phyloP scores from a whole-genome alignment of 2,329 filamentous ascomycete species.

The Calonectria montana region DNA sequence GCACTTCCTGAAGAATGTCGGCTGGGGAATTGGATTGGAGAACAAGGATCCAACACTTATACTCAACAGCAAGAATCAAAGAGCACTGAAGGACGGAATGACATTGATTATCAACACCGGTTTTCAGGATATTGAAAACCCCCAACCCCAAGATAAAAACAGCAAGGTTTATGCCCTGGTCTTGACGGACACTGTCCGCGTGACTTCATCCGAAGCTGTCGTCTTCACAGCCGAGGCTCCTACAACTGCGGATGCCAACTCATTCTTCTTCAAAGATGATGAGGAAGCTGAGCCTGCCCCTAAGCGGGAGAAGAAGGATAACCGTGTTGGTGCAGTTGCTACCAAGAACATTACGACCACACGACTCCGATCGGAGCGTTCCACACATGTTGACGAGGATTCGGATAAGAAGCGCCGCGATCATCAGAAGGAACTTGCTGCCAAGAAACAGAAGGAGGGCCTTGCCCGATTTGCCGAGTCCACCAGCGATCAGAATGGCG shows the following conservation, averaged over 20 bases:
- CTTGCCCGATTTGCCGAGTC: slow-evolving; percentile 87
- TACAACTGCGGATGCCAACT: slow-evolving; percentile 91
- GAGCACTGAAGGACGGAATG: slow-evolving; percentile 94
- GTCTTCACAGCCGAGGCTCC: slow-evolving; percentile 95
- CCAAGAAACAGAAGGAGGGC: slow-evolving; percentile 91
- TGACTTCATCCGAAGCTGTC: slow-evolving; percentile 80
- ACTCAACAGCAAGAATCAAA: slow-evolving; percentile 86
- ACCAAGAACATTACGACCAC: slow-evolving; percentile 97
- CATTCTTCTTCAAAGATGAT: slow-evolving; percentile 99
- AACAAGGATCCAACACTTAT: slow-evolving; percentile 85
- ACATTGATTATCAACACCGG: slow-evolving; percentile 92
- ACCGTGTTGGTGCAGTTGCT: slow-evolving; percentile 85
- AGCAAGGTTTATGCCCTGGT: slow-evolving; percentile 90
- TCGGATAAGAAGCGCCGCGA: slow-evolving; percentile 87
- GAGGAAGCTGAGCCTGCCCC: slow-evolving; percentile 86
- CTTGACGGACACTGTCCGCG: slow-evolving; percentile 92
- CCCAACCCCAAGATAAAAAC: slow-evolving; percentile 87
- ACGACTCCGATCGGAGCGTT: slow-evolving; percentile 88
- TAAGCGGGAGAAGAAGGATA: slow-evolving; percentile 91
- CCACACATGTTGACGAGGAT: slow-evolving; percentile 89
- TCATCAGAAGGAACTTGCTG: slow-evolving; percentile 89
- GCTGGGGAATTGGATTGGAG: slow-evolving; percentile 93
- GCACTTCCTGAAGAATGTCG: slow-evolving; percentile 92
- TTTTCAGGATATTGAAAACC: slow-evolving; percentile 89
- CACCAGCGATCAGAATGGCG: slow-evolving; percentile 85